Percentiles rank a stretch among this genome's conserved stretches.
These are phyloP conservation scores for Rhizopogon sp. DNA, from an alignment of 768 basidiomycete species.

Conservation along the genomic window DNA sequence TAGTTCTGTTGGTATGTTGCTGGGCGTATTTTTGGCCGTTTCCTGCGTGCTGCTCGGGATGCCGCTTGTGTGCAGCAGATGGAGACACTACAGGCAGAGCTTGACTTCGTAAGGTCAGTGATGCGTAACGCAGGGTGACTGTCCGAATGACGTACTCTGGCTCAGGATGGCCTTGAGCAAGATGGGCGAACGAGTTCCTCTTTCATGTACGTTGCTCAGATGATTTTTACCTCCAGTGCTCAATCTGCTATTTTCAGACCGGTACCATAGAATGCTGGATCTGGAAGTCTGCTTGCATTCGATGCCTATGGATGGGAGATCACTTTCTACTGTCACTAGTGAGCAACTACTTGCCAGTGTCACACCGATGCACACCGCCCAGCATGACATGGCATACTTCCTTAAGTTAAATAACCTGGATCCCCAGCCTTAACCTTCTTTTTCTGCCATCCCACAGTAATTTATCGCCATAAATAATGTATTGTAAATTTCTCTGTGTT, in stretches of 20 bases:
- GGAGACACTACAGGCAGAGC: constrained; percentile 53
- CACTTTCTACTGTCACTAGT: constrained; percentile 6
- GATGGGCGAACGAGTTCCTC: constrained; percentile 62
- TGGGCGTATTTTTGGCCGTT: constrained; percentile 62
- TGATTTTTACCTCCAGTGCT: neutral
- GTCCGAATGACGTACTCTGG: neutral
- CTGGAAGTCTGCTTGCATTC: constrained; percentile 4
- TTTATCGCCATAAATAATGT: constrained; percentile 2
- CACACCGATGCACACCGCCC: constrained; percentile 3
- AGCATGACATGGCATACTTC: constrained; percentile 10
- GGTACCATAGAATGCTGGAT: constrained; percentile 20
- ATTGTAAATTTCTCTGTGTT: neutral
- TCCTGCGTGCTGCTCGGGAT: constrained; percentile 59
- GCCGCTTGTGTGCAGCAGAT: constrained; percentile 52
- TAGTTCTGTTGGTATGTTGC: constrained; percentile 69
- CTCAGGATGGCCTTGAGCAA: constrained; percentile 52
- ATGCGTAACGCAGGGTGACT: neutral
- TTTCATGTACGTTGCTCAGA: constrained; percentile 40
- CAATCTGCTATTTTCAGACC: constrained; percentile 6
- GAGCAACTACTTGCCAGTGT: constrained; percentile 7
- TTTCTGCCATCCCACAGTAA: neutral
- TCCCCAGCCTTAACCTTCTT: neutral
- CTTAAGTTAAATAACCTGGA: constrained; percentile 1
- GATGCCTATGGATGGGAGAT: constrained; percentile 4
- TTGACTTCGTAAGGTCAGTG: constrained; percentile 64